Evolutionary conservation across 805 yeast genomes (phyloP).

Genomic region (Candida saitoana): DNA sequence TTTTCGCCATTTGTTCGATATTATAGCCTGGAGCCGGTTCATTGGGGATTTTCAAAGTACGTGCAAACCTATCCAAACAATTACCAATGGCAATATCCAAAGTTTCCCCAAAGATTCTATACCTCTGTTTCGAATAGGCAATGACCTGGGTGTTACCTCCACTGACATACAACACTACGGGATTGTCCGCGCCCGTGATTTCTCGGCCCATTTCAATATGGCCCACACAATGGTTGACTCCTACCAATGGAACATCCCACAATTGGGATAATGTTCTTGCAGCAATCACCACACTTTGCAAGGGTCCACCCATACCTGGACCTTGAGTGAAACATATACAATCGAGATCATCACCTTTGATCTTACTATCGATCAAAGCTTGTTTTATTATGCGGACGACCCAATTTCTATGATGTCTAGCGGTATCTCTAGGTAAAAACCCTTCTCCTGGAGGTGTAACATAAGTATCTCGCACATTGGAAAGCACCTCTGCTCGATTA

Average conservation of each 20-base stretch:
- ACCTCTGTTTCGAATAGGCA: slow-evolving; percentile 90
- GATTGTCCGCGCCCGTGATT: slow-evolving; percentile 95
- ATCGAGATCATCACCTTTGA: slow-evolving; percentile 53
- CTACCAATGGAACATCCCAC: slow-evolving; percentile 82
- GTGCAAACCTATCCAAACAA: slow-evolving; percentile 92
- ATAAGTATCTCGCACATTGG: slow-evolving; percentile 94
- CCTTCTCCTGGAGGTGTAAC: slow-evolving; percentile 98
- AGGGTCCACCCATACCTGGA: slow-evolving; percentile 99
- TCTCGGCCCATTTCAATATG: slow-evolving; percentile 99
- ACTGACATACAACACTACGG: slow-evolving; percentile 93
- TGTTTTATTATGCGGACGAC: slow-evolving; percentile 69
- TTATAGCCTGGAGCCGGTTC: slow-evolving; percentile 97
- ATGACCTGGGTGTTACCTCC: slow-evolving; percentile 99
- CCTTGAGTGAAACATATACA: slow-evolving; percentile 95
- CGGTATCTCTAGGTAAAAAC: slow-evolving; percentile 92
- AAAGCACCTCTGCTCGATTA: slow-evolving; percentile 69
- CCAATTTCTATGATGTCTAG: slow-evolving; percentile 95
- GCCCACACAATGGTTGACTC: slow-evolving; percentile 96
- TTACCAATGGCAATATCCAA: slow-evolving; percentile 97
- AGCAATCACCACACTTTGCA: slow-evolving; percentile 87
- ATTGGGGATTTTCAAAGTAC: slow-evolving; percentile 83
- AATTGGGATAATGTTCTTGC: slow-evolving; percentile 80
- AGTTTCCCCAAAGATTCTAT: slow-evolving; percentile 98
- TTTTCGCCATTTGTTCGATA: slow-evolving; percentile 88
- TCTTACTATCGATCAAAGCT: slow-evolving; percentile 60